These are phyloP conservation scores for Scedosporium aurantiacum DNA, from an alignment of 2,329 filamentous ascomycete genomes.

Conservation along the genomic window DNA sequence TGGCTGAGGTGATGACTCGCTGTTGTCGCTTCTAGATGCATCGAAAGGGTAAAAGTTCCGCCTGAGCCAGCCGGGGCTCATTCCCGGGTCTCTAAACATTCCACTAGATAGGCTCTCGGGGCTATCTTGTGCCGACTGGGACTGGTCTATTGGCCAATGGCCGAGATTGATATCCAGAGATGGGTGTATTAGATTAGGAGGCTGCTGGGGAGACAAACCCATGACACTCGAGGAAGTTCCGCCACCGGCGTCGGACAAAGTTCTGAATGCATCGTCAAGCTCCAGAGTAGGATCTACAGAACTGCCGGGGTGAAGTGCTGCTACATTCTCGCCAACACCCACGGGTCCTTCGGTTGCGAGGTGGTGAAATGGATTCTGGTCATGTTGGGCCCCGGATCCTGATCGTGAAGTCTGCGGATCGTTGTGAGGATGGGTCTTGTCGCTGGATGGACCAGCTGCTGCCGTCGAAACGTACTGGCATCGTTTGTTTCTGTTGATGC, in stretches of 20 bases:
- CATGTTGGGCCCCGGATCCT: background rate
- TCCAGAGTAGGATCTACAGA: background rate
- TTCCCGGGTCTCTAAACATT: background rate
- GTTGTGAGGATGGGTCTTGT: background rate
- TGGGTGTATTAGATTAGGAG: background rate
- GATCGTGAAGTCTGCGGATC: background rate
- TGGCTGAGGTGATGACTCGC: background rate
- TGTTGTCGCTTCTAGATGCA: background rate
- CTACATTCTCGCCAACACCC: background rate
- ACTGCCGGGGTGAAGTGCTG: background rate
- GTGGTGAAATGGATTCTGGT: background rate
- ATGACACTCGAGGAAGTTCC: background rate
- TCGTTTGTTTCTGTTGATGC: constrained; percentile 1
- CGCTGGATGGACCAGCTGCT: background rate
- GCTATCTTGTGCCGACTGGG: background rate
- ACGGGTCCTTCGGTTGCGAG: background rate
- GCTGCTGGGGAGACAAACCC: background rate
- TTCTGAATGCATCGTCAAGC: background rate
- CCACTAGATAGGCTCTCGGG: background rate
- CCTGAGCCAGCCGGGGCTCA: background rate
- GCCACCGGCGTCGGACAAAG: background rate
- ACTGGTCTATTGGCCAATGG: background rate
- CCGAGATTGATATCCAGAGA: background rate
- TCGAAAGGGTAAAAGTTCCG: background rate
- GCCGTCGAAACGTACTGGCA: background rate